Base-by-base conservation (phyloP, 2,329 filamentous ascomycete genomes). In the Aspergillus aculeatinus region DNA sequence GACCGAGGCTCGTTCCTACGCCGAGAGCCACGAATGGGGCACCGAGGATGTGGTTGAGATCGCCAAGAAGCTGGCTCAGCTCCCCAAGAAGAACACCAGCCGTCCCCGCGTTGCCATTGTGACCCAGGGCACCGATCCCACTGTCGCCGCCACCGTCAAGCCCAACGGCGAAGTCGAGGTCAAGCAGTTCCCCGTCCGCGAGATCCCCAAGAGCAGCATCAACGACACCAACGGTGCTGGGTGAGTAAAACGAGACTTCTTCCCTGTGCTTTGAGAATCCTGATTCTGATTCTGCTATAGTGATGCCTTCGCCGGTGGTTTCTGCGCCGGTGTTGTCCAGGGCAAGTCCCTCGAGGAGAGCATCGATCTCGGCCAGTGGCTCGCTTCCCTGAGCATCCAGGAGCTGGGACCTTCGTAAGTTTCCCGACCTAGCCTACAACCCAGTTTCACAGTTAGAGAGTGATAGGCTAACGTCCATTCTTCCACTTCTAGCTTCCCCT, bases 331-430 rank as follows among this genome's bases (percentile, higher is more conserved):
- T 74, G 83, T 98, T 65, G 88, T 96, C 63, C 84, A 94, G 78
- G 92, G 90, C 77, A 91, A 95, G 82, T 76, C 86, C 57, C 83
- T 99, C 54, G 88, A 90, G 70, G 86, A 88, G 67, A 85, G 85
- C 72, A 85, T 99, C 69, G 90, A 97, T 77, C 91, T 95, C 85
- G 95, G 95, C 66, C 93, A 97, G 80, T 99, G 95, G 95, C 86
- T 99, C 67, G 95, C 95, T 53, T 89, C 89, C 73, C 83, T 96
- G 72, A 95, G 92, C 83, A 94, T 99, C 77, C 89, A 94, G 82
- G 93, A 98, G 81, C 83, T 97, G 70, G 95, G 95, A 71, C 93
- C 94, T 80, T 95, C 92, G 89, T 98, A 89, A 84, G 90, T 90
- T 59, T 54, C 42, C 27, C 10, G n/a, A 44, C 31, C 23, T 29